Percentiles rank a stretch among this genome's conserved stretches.
Evolutionary conservation across 1,284 basidiomycete genomes (phyloP).

Genomic region (Stereum hirsutum): DNA sequence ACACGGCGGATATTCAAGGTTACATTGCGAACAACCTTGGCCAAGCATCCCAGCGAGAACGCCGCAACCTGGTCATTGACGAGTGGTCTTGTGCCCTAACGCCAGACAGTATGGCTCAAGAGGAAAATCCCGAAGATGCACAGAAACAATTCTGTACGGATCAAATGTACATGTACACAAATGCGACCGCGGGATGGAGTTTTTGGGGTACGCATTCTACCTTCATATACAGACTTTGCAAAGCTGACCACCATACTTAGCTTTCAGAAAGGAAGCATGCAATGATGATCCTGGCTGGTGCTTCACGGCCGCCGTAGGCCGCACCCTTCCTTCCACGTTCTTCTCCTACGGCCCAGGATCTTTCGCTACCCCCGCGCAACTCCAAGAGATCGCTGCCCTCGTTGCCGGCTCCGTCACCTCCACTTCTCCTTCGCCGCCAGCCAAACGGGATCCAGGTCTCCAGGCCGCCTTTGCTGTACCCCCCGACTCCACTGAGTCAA

Average conservation of each 20-base stretch:
- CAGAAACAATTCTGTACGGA: conserved; percentile 49
- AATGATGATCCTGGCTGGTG: conserved; percentile 57
- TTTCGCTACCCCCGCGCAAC: conserved; percentile 11
- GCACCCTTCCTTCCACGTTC: conserved; percentile 46
- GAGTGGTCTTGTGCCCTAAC: conserved; percentile 72
- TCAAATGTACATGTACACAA: conserved; percentile 55
- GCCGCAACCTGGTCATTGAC: conserved; percentile 58
- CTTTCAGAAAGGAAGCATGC: conserved; percentile 55
- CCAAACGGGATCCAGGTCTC: too few species aligned
- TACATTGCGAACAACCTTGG: conserved; percentile 31
- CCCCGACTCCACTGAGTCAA: too few species aligned
- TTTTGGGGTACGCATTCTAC: conserved; percentile 59
- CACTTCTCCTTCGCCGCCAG: too few species aligned
- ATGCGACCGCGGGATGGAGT: conserved; percentile 54
- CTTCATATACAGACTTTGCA: background rate
- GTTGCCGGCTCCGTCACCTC: conserved; percentile 11
- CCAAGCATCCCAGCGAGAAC: conserved; percentile 27
- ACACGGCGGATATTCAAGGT: conserved; percentile 37
- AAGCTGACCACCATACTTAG: conserved; percentile 17
- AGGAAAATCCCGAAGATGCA: conserved; percentile 35
- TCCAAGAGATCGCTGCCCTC: background rate
- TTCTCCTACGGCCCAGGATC: conserved; percentile 34
- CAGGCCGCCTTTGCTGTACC: background rate
- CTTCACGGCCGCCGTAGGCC: conserved; percentile 51
- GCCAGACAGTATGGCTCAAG: conserved; percentile 39